Evolutionary conservation across 352 stramenopile genomes (phyloP).

Genomic region (Phytophthora sansomeana): DNA sequence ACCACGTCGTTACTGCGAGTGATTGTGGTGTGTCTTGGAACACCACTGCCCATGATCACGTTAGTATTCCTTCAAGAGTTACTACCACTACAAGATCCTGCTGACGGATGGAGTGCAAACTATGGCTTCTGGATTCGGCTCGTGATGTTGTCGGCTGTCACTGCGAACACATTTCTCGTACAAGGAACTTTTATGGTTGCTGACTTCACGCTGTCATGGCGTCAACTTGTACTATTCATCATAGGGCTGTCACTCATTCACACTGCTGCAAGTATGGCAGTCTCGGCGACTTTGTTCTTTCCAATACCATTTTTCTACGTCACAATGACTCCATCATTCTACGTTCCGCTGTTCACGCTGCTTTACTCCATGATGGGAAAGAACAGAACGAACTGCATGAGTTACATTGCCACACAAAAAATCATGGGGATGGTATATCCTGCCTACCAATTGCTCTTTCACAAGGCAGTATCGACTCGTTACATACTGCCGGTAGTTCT

Average conservation of each 20-base stretch:
- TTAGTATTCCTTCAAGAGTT: slow-evolving; percentile 19
- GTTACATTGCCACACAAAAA: slow-evolving; percentile 16
- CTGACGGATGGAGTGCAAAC: slow-evolving; percentile 17
- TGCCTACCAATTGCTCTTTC: slow-evolving; percentile 21
- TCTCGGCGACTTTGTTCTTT: slow-evolving; percentile 7
- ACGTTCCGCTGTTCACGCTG: slow-evolving; percentile 10
- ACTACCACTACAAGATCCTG: slow-evolving; percentile 26
- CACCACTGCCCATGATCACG: slow-evolving; percentile 17
- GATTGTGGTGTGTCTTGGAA: slow-evolving; percentile 18
- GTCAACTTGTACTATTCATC: slow-evolving; percentile 3
- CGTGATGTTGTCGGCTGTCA: slow-evolving; percentile 1
- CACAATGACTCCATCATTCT: slow-evolving; percentile 30
- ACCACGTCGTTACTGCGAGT: slow-evolving; percentile 19
- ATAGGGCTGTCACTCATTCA: slow-evolving; percentile 3
- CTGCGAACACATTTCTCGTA: slow-evolving; percentile 4
- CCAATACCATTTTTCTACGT: slow-evolving; percentile 36
- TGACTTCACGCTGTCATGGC: slow-evolving; percentile 2
- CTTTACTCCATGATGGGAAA: slow-evolving; percentile 8
- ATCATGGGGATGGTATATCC: slow-evolving; percentile 29
- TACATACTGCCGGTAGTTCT: slow-evolving; percentile 18
- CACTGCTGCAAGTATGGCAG: slow-evolving; percentile 5
- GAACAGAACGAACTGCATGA: neutral
- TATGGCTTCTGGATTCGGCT: slow-evolving; percentile 33
- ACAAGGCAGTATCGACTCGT: neutral
- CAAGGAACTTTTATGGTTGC: slow-evolving; percentile 30